Base-by-base conservation (phyloP, 2,329 filamentous ascomycete genomes). In the Aspergillus luchuensis region DNA sequence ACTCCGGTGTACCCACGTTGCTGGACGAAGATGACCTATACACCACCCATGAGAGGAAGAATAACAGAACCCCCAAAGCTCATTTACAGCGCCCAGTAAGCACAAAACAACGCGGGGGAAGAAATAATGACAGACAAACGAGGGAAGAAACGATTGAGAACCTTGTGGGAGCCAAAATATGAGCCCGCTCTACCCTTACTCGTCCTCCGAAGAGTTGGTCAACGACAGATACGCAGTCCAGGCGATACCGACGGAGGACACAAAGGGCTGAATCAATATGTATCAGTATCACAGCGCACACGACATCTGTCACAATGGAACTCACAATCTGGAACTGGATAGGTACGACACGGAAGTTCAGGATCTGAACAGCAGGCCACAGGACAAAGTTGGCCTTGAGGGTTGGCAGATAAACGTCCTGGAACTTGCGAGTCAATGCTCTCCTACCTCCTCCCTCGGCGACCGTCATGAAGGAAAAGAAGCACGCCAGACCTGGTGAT, bases 191-290 rank as follows among this genome's bases (percentile, higher is more conserved):
- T 41, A 55, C 19, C 48, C 59, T 70, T 76, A 78, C 13, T 81
- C 83, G 56, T 94, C 90, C 61, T 96, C 92, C 2, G 92, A 83
- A 5, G 92, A 89, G 79, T 98, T 98, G 63, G 90, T 91, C 55
- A 99, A 84, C 2, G 93, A 97, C 10, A 99, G 86, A 77, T 97
- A 99, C 19, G 93, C 94, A 10, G 95, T 98, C 95, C 94, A 98
- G 36, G 92, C 92, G 70, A 98, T 98, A 83, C 94, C 94, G 58
- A 99, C 80, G 8, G 91, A 96, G 15, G 94, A 97, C 8, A 97
- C 94, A 74, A 99, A 98, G 0, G 94, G 94, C 93, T 97, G 70
- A 47, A 36, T 5, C 15, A 45, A 43, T 36, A 36, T 11, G 5
- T 8, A 13, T 62, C 43, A 56, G 51, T 49, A 33, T 11, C 3